Percentiles rank a stretch among this genome's conserved stretches.
phyloP scores from a whole-genome alignment of 306 rosid genomes.

The Spatholobus suberectus region DNA sequence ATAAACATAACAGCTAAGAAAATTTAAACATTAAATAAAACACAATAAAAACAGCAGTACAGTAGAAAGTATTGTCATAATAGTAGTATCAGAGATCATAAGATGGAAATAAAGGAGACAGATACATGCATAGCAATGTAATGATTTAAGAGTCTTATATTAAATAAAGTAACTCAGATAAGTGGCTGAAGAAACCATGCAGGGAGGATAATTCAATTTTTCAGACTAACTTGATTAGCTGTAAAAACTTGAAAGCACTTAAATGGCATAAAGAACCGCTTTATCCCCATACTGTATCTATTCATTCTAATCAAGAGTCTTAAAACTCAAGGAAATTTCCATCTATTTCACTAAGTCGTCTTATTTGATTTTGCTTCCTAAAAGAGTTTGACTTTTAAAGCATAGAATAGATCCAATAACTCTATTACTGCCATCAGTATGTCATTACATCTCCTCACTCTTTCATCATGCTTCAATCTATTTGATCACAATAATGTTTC shows the following conservation, averaged over 20 bases:
- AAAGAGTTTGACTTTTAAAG: not conserved
- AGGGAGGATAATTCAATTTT: not conserved
- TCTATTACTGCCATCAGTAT: not conserved
- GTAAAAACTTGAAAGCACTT: not conserved
- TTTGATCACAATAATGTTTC: not conserved
- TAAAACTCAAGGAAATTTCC: not conserved
- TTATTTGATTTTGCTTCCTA: not conserved
- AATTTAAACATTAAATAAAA: not conserved
- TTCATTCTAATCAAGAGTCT: not conserved
- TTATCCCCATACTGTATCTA: not conserved
- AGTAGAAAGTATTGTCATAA: not conserved
- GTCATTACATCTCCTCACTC: not conserved
- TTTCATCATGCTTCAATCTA: not conserved
- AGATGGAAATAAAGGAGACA: constrained; percentile 6
- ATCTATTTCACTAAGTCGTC: not conserved
- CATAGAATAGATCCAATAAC: not conserved
- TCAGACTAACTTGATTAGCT: constrained; percentile 9
- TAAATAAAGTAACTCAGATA: not conserved
- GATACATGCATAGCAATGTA: constrained; percentile 15
- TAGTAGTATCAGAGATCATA: constrained; percentile 9
- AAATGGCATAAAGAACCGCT: not conserved
- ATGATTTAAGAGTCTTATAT: not conserved
- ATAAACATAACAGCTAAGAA: not conserved
- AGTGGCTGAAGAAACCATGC: not conserved
- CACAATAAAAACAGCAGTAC: not conserved